Base-by-base conservation (phyloP, 2,329 filamentous ascomycete species). In the Trichoderma afroharzianum region DNA sequence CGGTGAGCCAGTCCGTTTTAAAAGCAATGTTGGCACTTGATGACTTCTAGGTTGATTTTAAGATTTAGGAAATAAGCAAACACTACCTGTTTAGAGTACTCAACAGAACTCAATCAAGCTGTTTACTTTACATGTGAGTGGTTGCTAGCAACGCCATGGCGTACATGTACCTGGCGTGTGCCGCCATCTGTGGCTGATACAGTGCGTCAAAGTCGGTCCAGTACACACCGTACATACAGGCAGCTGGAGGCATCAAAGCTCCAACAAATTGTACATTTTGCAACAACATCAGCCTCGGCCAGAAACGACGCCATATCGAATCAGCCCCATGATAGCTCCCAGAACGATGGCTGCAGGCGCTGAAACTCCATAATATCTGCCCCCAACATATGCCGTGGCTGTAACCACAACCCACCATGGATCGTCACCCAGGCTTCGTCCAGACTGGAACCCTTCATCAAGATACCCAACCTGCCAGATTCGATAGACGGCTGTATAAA, bases 401-500 rank as follows among this genome's bases (percentile, higher is more conserved):
- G 88, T 85, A 1, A 90, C 84, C 4, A 90, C 87, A 21, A 91
- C 84, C 87, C 88, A 91, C 87, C 88, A 91, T 1, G 89, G 88
- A 72, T 91, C 88, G 47, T 84, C 81, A 0, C 81, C 88, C 58
- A 91, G 76, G 74, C 86, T 88, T 61, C 82, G 84, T 0, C 89
- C 89, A 2, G 76, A 76, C 70, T 82, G 80, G 21, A 82, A 84
- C 0, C 81, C 80, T 26, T 85, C 80, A 14, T 86, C 87, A 6
- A 91, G 79, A 72, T 85, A 90, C 0, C 89, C 89, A 74, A 91
- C 86, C 79, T 89, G 83, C 87, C 87, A 90, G 8, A 91, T 79
- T 3, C 88, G 81, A 73, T 91, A 91, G 1, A 91, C 88, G 0
- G 89, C 89, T 0, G 88, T 90, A 68, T 88, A 91, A 0, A 91